These are phyloP conservation scores for Boletus tomentosulus DNA, from an alignment of 768 basidiomycete species.

Conservation along the genomic window DNA sequence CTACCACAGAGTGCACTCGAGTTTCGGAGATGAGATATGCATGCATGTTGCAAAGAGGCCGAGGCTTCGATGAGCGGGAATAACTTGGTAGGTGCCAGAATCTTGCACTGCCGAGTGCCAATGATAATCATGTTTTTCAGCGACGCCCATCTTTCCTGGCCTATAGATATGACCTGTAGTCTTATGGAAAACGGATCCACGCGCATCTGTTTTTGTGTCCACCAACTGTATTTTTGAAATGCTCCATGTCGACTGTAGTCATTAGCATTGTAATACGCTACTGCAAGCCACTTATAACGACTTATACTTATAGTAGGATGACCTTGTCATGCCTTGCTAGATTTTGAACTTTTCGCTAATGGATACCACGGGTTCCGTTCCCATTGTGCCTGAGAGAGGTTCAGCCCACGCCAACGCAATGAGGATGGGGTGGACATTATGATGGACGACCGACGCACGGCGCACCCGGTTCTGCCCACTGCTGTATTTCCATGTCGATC, in stretches of 20 bases:
- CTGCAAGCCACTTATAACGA: too few species aligned
- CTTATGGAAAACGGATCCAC: too few species aligned
- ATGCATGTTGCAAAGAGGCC: not conserved
- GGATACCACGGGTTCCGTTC: not conserved
- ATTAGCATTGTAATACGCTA: too few species aligned
- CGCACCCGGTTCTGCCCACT: slow-evolving; percentile 22
- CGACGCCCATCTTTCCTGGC: too few species aligned
- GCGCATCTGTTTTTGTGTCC: too few species aligned
- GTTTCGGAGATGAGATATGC: not conserved
- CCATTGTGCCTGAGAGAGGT: slow-evolving; percentile 3
- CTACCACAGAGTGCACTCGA: not conserved
- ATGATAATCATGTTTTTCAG: not conserved
- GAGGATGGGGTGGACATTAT: not conserved
- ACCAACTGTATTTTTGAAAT: too few species aligned
- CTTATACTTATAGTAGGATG: too few species aligned
- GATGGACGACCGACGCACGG: not conserved
- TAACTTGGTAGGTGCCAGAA: not conserved
- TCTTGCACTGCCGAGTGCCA: not conserved
- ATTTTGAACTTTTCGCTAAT: too few species aligned
- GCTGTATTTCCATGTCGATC: slow-evolving; percentile 22
- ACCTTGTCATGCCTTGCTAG: too few species aligned
- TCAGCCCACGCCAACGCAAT: not conserved
- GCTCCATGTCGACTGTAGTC: too few species aligned
- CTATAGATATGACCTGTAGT: too few species aligned
- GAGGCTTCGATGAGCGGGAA: not conserved